Evolutionary conservation across 1,284 basidiomycete genomes (phyloP).

Genomic region (Phlebopus sp.): DNA sequence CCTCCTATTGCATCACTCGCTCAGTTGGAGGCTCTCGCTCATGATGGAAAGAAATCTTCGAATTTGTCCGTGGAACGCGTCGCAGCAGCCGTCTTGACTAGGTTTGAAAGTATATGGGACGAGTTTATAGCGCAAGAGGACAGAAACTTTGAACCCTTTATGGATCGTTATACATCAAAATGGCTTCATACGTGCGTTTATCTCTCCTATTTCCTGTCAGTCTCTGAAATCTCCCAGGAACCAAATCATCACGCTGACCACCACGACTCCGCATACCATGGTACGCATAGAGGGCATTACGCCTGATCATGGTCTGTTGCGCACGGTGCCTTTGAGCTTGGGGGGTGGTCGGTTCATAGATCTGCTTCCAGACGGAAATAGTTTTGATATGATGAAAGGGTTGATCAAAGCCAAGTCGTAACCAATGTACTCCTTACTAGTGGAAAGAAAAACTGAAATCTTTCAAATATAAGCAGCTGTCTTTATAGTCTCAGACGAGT

Average conservation of each 20-base stretch:
- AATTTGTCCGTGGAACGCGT: conserved; percentile 71
- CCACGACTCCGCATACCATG: conserved; percentile 62
- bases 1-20: conserved; percentile 83
- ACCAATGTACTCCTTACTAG: conserved; percentile 2
- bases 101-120: conserved; percentile 80
- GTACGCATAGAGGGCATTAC: conserved; percentile 89
- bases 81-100: conserved; percentile 73
- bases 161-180: conserved; percentile 71
- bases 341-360: conserved; percentile 46
- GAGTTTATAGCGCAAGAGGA: conserved; percentile 54
- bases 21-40: conserved; percentile 52
- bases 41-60: conserved; percentile 13
- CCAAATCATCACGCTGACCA: conserved; percentile 81
- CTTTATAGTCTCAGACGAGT: neutral
- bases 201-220: neutral
- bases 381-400: conserved; percentile 93
- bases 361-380: conserved; percentile 93
- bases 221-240: conserved; percentile 48
- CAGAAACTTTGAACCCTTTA: conserved; percentile 74
- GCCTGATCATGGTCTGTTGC: conserved; percentile 80
- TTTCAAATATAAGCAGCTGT: neutral
- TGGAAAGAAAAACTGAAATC: neutral
- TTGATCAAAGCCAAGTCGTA: conserved; percentile 69
- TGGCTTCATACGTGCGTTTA: conserved; percentile 88
- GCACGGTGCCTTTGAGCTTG: conserved; percentile 64